A percentile compares a stretch with the other conserved stretches of the same genome.
These are phyloP conservation scores for Kuraishia floccosa DNA, from an alignment of 805 yeast species.

Conservation along the genomic window DNA sequence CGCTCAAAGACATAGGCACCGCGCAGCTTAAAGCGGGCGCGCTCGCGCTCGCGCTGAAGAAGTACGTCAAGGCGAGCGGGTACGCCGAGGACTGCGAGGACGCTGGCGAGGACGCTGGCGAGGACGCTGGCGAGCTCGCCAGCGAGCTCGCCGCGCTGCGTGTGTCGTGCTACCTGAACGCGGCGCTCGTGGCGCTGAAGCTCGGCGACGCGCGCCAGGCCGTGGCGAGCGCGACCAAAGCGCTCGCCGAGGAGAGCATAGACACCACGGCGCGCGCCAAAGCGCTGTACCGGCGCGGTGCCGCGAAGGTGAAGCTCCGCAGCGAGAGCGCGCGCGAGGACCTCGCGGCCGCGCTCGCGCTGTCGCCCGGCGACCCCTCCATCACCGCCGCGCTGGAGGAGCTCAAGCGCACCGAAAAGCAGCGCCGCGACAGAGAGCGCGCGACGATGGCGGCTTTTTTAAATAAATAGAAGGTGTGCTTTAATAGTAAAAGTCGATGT, in stretches of 20 bases:
- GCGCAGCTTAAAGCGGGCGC: slow-evolving; percentile 58
- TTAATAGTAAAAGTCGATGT: too few relatives aligned
- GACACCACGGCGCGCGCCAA: slow-evolving; percentile 68
- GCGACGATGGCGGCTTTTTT: slow-evolving; percentile 70
- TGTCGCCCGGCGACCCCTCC: slow-evolving; percentile 64
- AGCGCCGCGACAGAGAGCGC: slow-evolving; percentile 56
- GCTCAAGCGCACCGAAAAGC: slow-evolving; percentile 38
- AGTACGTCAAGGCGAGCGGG: slow-evolving; percentile 63
- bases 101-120: slow-evolving; percentile 36
- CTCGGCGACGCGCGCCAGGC: slow-evolving; percentile 41
- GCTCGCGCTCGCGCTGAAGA: slow-evolving; percentile 41
- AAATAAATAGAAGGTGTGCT: not conserved
- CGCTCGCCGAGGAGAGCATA: slow-evolving; percentile 45
- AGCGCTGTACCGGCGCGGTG: slow-evolving; percentile 80
- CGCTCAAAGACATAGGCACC: slow-evolving; percentile 72
- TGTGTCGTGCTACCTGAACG: slow-evolving; percentile 56
- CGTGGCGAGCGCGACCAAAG: slow-evolving; percentile 51
- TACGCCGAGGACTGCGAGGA: slow-evolving; percentile 65
- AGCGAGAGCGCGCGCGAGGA: slow-evolving; percentile 65
- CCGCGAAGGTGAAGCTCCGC: slow-evolving; percentile 51
- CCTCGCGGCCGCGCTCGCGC: slow-evolving; percentile 50
- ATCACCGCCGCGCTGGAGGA: slow-evolving; percentile 53
- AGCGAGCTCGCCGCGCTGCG: slow-evolving; percentile 40
- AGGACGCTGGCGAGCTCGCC: too few relatives aligned
- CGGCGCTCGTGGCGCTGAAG: slow-evolving; percentile 66